Base-by-base conservation (phyloP, 805 yeast species). In the Yarrowia deformans region DNA sequence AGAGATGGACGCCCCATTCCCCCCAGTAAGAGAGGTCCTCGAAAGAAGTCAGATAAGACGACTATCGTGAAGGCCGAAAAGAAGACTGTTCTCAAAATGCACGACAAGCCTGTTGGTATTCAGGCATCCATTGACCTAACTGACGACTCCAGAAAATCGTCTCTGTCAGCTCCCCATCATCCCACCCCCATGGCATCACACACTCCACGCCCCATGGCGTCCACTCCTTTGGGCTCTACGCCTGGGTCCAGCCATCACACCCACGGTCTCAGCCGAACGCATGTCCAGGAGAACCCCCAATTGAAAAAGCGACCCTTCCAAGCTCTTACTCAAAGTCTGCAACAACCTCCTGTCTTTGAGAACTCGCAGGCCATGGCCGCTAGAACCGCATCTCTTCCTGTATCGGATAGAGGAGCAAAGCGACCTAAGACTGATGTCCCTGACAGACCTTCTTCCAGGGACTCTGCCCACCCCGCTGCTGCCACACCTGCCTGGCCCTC, bases 1-100 rank as follows among this genome's bases (percentile, higher is more conserved):
- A 64, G 46, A 40, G 67, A 55, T 29, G 69, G 68, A 39, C 45
- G 68, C 6, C 66, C 66, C 5, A 43, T 60, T 45, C 66, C 66
- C 8, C 66, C 66, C 8, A 45, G 42, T 34, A 43, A 45, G 13
- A 39, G 66, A 34, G 66, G 66, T 14, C 66, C 66, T 2, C 52
- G 66, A 45, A 60, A 60, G 52, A 60, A 45, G 52, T 42, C 66
- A 2, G 66, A 60, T 14, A 60, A 60, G 66, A 54, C 43, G 10
- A 54, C 43, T 13, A 14, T 32, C 14, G 42, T 32, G 19, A 60
- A 34, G 18, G 18, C 52, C 8, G 52, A 43, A 5, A 43, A 43
- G 40, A 60, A 43, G 46, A 42, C 49, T 8, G 39, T 10, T 12
- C 48, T 56, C 29, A 56, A n/a, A n/a, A 16, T 40, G 39, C 63